Evolutionary conservation across 805 yeast species (phyloP).

Genomic region (Metschnikowia picachoensis): DNA sequence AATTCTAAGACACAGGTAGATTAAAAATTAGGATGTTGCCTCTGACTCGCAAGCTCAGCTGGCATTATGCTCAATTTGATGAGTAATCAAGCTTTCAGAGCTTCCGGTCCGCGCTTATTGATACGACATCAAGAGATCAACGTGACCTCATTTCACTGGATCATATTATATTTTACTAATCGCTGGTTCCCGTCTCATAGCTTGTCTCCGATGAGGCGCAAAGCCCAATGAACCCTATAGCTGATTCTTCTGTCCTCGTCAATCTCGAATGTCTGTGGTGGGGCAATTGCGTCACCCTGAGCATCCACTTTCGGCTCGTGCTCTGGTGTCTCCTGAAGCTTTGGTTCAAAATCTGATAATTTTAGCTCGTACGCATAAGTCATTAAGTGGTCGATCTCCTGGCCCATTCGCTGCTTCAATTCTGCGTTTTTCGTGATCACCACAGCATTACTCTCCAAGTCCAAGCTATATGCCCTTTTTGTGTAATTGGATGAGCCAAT

Average conservation of each 20-base stretch:
- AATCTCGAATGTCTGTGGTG: constrained; percentile 27
- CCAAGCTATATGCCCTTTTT: constrained; percentile 79
- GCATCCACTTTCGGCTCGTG: constrained; percentile 15
- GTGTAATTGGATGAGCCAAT: constrained; percentile 95
- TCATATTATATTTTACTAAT: no score
- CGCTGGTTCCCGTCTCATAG: neutral
- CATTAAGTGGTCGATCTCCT: constrained; percentile 62
- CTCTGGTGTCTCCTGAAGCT: constrained; percentile 13
- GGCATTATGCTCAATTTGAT: no score
- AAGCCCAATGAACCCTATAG: constrained; percentile 60
- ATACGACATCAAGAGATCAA: no score
- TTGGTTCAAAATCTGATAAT: constrained; percentile 55
- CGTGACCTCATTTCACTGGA: no score
- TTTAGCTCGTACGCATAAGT: constrained; percentile 48
- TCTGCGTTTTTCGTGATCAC: constrained; percentile 64
- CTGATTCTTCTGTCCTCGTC: constrained; percentile 60
- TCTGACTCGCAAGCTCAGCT: no score
- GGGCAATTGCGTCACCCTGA: constrained; percentile 17
- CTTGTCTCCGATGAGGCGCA: constrained; percentile 26
- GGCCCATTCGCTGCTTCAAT: constrained; percentile 53
- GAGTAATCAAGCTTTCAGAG: no score
- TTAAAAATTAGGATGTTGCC: no score
- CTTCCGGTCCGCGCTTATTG: no score
- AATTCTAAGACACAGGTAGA: no score
- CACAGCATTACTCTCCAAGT: constrained; percentile 84